phyloP scores from a whole-genome alignment of 164 flowering plant species.

The Chimonanthus praecox region DNA sequence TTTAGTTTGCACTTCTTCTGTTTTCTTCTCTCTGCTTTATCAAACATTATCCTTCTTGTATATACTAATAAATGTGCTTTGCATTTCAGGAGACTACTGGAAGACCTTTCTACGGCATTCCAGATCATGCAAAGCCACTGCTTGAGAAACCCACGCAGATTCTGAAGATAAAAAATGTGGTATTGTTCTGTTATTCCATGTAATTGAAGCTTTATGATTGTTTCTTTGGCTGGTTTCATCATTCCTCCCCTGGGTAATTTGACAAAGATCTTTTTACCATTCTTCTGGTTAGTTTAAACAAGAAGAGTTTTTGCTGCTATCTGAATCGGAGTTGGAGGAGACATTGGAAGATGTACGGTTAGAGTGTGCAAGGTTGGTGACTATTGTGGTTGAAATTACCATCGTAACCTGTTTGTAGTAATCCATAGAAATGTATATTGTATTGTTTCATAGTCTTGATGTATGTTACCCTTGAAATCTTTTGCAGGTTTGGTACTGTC shows the following conservation, averaged over 20 bases:
- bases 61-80: background rate
- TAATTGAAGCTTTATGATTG: background rate
- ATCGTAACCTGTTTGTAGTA: background rate
- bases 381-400: background rate
- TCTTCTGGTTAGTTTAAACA: constrained; percentile 39
- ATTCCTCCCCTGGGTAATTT: background rate
- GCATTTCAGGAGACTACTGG: constrained; percentile 45
- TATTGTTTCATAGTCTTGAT: background rate
- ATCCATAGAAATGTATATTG: background rate
- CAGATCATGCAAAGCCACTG: constrained; percentile 80
- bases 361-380: constrained; percentile 77
- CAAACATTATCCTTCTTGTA: background rate
- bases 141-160: constrained; percentile 70
- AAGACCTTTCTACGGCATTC: constrained; percentile 49
- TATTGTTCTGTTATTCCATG: constrained; percentile 23
- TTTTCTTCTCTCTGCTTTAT: background rate
- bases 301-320: constrained; percentile 39
- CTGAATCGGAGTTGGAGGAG: constrained; percentile 68
- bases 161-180: constrained; percentile 80
- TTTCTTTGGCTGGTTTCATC: constrained; percentile 1
- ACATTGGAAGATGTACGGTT: constrained; percentile 76
- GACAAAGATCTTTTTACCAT: background rate
- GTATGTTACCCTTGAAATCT: background rate
- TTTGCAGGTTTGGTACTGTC: constrained; percentile 84
- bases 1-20: background rate